Conservation (phyloP, 805 yeast species). For the Candida pseudofarinosa region DNA sequence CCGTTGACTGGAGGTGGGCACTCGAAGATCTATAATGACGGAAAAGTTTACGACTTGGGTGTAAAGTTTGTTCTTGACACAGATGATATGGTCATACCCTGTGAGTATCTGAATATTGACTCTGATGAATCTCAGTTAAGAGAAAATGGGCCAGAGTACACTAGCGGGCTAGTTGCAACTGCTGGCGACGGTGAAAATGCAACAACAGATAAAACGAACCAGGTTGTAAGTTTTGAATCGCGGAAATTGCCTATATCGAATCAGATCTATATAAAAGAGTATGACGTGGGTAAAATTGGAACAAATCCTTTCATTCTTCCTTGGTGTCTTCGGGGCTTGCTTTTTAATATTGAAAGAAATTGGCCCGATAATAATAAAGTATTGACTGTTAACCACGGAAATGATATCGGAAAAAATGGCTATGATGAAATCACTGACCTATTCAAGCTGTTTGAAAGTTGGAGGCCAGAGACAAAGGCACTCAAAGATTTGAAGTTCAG, state of each 20-base stretch:
- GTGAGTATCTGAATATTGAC: slow-evolving; percentile 2
- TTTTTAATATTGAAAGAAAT: slow-evolving; percentile 56
- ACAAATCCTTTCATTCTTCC: slow-evolving; percentile 84
- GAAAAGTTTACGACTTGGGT: slow-evolving; percentile 79
- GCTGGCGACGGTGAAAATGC: slow-evolving; percentile 17
- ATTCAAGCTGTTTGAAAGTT: slow-evolving; percentile 67
- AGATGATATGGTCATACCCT: slow-evolving; percentile 48
- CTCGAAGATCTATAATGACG: slow-evolving; percentile 81
- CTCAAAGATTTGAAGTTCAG: slow-evolving; percentile 82
- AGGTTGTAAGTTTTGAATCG: slow-evolving; percentile 6
- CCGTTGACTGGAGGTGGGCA: slow-evolving; percentile 95
- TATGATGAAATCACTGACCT: slow-evolving; percentile 56
- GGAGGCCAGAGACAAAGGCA: slow-evolving; percentile 85
- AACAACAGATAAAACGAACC: slow-evolving; percentile 1
- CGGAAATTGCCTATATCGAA: slow-evolving; percentile 27
- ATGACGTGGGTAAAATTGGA: slow-evolving; percentile 62
- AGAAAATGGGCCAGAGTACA: background rate
- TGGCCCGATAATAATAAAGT: slow-evolving; percentile 43
- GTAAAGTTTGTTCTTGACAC: slow-evolving; percentile 73
- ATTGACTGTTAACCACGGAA: slow-evolving; percentile 27
- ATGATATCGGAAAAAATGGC: slow-evolving; percentile 29
- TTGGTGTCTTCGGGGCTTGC: slow-evolving; percentile 85
- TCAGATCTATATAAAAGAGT: slow-evolving; percentile 39
- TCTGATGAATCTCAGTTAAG: slow-evolving; percentile 6
- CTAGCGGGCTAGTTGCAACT: slow-evolving; percentile 10